Conservation (phyloP, 352 stramenopile genomes). For the Globisporangium spiculum region DNA sequence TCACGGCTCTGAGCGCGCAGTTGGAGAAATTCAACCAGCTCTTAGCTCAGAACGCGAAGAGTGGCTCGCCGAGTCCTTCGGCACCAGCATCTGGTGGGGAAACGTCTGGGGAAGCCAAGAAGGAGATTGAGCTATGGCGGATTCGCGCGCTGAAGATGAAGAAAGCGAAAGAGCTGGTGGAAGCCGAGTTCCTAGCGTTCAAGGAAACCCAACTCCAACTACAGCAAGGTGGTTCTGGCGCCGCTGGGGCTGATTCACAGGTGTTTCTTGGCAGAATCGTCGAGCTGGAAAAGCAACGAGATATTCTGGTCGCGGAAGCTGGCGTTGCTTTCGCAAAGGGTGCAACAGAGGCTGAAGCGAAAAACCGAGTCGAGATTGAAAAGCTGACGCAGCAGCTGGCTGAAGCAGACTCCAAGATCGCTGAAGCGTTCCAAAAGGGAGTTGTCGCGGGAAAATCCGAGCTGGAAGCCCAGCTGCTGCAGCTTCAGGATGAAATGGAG, state of each 20-base stretch:
- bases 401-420: not conserved
- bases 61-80: not conserved
- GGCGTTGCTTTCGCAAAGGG: conserved; percentile 3
- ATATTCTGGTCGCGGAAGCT: conserved; percentile 2
- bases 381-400: not conserved
- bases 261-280: not conserved
- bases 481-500: conserved; percentile 3
- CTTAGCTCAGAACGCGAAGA: conserved; percentile 2
- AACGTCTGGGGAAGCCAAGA: conserved; percentile 14
- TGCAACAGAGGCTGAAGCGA: not conserved
- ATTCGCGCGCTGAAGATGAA: conserved; percentile 41
- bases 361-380: conserved; percentile 1
- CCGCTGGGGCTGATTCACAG: not conserved
- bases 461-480: conserved; percentile 5
- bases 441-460: conserved; percentile 7
- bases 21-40: conserved; percentile 1
- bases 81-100: not conserved
- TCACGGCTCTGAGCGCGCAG: not conserved
- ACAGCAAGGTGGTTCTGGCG: not conserved
- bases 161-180: conserved; percentile 29
- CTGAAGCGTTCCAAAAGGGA: conserved; percentile 8
- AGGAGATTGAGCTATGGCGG: conserved; percentile 35
- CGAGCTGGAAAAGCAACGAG: conserved; percentile 13
- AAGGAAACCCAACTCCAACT: conserved; percentile 7
- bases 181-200: conserved; percentile 18